Percentiles rank a stretch among this genome's conserved stretches.
Conservation (phyloP, 768 basidiomycete genomes). For the Auriculariales sp. region DNA sequence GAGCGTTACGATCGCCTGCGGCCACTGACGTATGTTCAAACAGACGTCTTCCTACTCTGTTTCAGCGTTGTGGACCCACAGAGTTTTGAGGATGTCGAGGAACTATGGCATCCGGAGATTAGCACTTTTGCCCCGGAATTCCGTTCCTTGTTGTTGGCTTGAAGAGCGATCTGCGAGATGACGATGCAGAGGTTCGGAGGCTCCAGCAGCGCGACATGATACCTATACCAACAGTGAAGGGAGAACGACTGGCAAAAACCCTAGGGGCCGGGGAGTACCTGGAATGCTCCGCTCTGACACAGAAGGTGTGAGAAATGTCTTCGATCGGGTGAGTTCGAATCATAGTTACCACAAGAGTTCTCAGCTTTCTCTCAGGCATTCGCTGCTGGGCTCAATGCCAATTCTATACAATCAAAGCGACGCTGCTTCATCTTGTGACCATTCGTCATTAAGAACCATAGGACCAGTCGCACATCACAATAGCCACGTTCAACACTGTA, state of each 20-base stretch:
- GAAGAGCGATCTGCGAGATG: conserved; percentile 93
- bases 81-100: conserved; percentile 99
- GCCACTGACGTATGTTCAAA: conserved; percentile 98
- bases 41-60: conserved; percentile 98
- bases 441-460: no score
- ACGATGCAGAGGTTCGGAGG: conserved; percentile 86
- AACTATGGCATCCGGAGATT: conserved; percentile 99
- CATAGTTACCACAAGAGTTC: no score
- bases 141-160: conserved; percentile 99
- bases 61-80: conserved; percentile 98
- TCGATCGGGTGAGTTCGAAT: conserved; percentile 91
- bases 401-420: no score
- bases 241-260: conserved; percentile 90
- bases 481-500: no score
- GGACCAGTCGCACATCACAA: no score
- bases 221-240: conserved; percentile 76
- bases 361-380: no score
- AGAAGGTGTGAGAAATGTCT: conserved; percentile 99
- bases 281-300: conserved; percentile 97
- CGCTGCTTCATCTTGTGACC: no score
- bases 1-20: conserved; percentile 99
- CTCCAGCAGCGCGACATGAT: conserved; percentile 90
- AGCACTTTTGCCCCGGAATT: conserved; percentile 98
- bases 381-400: no score
- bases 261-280: conserved; percentile 98